Conservation (phyloP, 768 basidiomycete species). For the Myochromella boudieri region DNA sequence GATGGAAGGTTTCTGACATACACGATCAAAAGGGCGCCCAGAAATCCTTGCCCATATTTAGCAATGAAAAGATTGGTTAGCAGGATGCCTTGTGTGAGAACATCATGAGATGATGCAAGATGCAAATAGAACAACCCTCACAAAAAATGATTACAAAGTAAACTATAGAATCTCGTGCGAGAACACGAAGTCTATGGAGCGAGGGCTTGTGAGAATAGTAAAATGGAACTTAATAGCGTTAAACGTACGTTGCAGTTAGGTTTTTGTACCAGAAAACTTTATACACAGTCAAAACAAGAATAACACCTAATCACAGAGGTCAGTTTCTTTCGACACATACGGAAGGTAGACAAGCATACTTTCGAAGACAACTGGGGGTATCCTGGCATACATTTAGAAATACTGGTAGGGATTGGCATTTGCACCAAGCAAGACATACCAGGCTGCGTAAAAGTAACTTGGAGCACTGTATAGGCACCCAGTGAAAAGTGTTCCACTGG, state of each 20-base stretch:
- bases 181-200: constrained; percentile 8
- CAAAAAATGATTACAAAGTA: constrained; percentile 22
- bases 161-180: constrained; percentile 23
- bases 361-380: constrained; percentile 21
- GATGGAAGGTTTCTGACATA: constrained; percentile 3
- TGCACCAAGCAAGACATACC: constrained; percentile 8
- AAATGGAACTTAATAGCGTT: neutral
- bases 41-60: constrained; percentile 17
- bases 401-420: neutral
- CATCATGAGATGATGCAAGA: neutral
- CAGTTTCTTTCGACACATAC: neutral
- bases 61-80: constrained; percentile 20
- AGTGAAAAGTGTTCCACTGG: constrained; percentile 15
- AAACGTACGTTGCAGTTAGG: constrained; percentile 15
- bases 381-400: constrained; percentile 11
- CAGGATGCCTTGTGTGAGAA: constrained; percentile 14
- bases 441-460: constrained; percentile 16
- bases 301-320: constrained; percentile 10
- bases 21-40: constrained; percentile 22
- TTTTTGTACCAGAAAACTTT: constrained; percentile 13
- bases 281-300: constrained; percentile 19
- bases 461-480: constrained; percentile 19
- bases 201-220: neutral
- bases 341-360: constrained; percentile 9
- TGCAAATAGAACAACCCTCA: constrained; percentile 2